phyloP scores from a whole-genome alignment of 2,329 filamentous ascomycete species.

The Amauroascus verrucosus region DNA sequence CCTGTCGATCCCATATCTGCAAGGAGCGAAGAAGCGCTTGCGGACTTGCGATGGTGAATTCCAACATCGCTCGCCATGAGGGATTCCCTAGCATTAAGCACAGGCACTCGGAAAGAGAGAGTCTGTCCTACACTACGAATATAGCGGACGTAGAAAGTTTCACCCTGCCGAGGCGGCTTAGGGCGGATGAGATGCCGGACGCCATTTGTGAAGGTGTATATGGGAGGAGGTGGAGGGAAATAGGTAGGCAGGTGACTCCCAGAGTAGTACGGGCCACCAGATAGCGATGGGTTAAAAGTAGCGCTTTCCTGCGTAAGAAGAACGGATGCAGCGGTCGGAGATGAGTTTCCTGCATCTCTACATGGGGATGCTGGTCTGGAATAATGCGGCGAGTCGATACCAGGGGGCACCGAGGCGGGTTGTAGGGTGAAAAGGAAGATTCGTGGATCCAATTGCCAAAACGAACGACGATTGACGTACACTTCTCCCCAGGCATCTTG shows the following conservation, averaged over 20 bases:
- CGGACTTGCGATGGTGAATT: slow-evolving; percentile 19
- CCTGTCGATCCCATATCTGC: slow-evolving; percentile 26
- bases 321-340: background rate
- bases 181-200: slow-evolving; percentile 77
- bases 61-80: slow-evolving; percentile 33
- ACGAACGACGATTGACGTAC: slow-evolving; percentile 70
- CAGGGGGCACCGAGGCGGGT: slow-evolving; percentile 43
- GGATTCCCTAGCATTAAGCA: slow-evolving; percentile 50
- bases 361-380: slow-evolving; percentile 8
- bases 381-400: slow-evolving; percentile 33
- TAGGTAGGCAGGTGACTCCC: slow-evolving; percentile 81
- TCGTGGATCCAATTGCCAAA: slow-evolving; percentile 85
- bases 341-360: background rate
- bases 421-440: slow-evolving; percentile 80
- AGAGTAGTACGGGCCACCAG: slow-evolving; percentile 62
- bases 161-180: slow-evolving; percentile 80
- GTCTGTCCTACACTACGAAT: slow-evolving; percentile 74
- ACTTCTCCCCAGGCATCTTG: slow-evolving; percentile 60
- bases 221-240: slow-evolving; percentile 71
- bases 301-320: background rate
- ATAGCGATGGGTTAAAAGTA: background rate
- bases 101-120: slow-evolving; percentile 78
- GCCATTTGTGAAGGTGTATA: slow-evolving; percentile 68
- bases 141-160: slow-evolving; percentile 82
- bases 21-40: slow-evolving; percentile 21